Evolutionary conservation across 345 rosid species (phyloP).

Genomic region (Salix arbutifolia): DNA sequence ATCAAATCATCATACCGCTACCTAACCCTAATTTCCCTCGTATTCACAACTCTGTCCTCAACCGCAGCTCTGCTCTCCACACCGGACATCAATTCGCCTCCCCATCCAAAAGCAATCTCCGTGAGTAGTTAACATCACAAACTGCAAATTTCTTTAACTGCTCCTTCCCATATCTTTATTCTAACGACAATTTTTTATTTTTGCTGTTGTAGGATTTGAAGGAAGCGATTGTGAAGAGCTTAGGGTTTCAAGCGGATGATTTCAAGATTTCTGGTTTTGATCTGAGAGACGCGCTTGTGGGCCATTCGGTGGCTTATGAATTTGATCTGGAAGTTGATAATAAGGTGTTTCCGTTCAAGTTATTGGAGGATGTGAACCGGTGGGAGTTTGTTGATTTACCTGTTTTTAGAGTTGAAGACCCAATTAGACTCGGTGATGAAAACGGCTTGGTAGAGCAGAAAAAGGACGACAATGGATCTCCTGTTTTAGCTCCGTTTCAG

Average conservation of each 20-base stretch:
- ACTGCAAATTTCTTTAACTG: background rate
- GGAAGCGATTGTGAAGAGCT: constrained; percentile 73
- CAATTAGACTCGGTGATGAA: constrained; percentile 9
- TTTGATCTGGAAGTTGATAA: constrained; percentile 69
- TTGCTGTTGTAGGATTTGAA: constrained; percentile 64
- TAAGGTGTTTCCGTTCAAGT: constrained; percentile 67
- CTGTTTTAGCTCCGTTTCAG: constrained; percentile 86
- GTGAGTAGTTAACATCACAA: constrained; percentile 28
- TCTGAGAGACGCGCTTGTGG: constrained; percentile 71
- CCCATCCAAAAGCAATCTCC: constrained; percentile 68
- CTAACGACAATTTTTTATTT: background rate
- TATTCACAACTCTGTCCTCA: constrained; percentile 30
- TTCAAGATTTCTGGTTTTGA: constrained; percentile 77
- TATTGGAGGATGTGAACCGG: constrained; percentile 80
- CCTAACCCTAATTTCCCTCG: constrained; percentile 30
- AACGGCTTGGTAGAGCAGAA: constrained; percentile 48
- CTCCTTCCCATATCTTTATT: background rate
- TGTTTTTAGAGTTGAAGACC: constrained; percentile 51
- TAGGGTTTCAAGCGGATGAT: constrained; percentile 75
- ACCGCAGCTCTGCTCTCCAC: constrained; percentile 40
- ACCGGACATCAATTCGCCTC: constrained; percentile 33
- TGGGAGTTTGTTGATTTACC: constrained; percentile 94
- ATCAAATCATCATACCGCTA: background rate
- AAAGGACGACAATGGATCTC: constrained; percentile 33
- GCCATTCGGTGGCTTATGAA: constrained; percentile 80